phyloP scores from a whole-genome alignment of 2,329 filamentous ascomycete species.

The Hymenoscyphus repandus region DNA sequence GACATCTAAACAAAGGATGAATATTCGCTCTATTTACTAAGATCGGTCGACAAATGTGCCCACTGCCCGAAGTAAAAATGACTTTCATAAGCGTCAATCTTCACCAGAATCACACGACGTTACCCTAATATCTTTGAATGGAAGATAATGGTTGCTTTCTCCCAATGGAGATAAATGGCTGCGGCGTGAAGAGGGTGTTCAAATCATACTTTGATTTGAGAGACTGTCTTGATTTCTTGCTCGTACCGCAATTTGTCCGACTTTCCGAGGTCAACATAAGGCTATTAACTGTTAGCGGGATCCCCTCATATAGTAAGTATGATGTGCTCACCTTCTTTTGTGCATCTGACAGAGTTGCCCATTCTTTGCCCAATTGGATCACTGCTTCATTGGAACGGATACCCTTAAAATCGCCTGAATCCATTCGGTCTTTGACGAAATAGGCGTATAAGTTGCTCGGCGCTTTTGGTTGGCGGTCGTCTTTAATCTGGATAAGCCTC shows the following conservation, averaged over 20 bases:
- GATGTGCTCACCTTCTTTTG: slow-evolving; percentile 38
- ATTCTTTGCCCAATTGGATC: slow-evolving; percentile 41
- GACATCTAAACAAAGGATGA: slow-evolving; percentile 1
- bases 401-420: slow-evolving; percentile 45
- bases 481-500: slow-evolving; percentile 36
- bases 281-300: slow-evolving; percentile 19
- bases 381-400: slow-evolving; percentile 36
- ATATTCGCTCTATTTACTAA: neutral
- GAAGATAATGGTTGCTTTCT: too few relatives aligned
- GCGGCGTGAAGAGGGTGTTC: too few relatives aligned
- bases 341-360: slow-evolving; percentile 38
- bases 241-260: slow-evolving; percentile 27
- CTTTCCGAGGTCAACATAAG: slow-evolving; percentile 23
- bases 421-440: slow-evolving; percentile 41
- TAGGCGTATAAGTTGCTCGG: slow-evolving; percentile 34
- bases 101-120: neutral
- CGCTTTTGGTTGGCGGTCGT: slow-evolving; percentile 48
- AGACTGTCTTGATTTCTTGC: slow-evolving; percentile 30
- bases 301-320: neutral
- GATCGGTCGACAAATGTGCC: neutral
- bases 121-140: too few relatives aligned
- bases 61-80: neutral
- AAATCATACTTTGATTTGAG: slow-evolving; percentile 12
- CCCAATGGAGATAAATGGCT: too few relatives aligned
- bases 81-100: neutral